Evolutionary conservation across 169 alveolate species (phyloP).

Genomic region (Pseudocohnilembus persalinus): DNA sequence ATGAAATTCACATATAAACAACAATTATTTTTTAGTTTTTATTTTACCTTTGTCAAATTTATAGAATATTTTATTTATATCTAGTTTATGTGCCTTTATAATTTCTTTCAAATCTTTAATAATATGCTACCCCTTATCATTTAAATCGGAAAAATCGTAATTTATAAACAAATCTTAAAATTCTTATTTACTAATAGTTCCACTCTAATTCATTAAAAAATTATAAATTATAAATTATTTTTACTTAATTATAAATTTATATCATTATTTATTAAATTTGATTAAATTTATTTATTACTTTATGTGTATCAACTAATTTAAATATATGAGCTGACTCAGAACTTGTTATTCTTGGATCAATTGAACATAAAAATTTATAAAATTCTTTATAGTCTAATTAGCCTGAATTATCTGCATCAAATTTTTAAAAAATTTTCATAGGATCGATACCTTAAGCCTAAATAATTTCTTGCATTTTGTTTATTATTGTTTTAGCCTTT

Average conservation of each 20-base stretch:
- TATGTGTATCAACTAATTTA: neutral
- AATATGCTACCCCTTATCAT: slow-evolving; percentile 24
- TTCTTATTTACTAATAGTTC: slow-evolving; percentile 2
- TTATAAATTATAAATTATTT: no score
- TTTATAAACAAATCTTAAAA: slow-evolving; percentile 13
- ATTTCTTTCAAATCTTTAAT: slow-evolving; percentile 40
- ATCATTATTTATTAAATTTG: slow-evolving; percentile 11
- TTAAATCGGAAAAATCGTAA: slow-evolving; percentile 21
- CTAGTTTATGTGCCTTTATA: slow-evolving; percentile 31
- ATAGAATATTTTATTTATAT: slow-evolving; percentile 16
- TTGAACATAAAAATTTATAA: slow-evolving; percentile 1
- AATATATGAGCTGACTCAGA: slow-evolving; percentile 22
- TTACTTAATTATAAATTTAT: neutral
- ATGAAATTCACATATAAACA: neutral
- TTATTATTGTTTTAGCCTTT: slow-evolving; percentile 21
- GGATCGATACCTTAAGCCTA: slow-evolving; percentile 15
- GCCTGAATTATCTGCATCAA: slow-evolving; percentile 18
- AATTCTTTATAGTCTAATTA: slow-evolving; percentile 16
- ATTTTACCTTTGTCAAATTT: slow-evolving; percentile 20
- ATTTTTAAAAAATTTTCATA: slow-evolving; percentile 5
- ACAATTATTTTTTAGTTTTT: no score
- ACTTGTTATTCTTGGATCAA: slow-evolving; percentile 29
- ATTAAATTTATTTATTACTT: neutral
- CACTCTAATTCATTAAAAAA: neutral
- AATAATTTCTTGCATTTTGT: slow-evolving; percentile 22